These are phyloP conservation scores for Gymnopilus dilepis DNA, from an alignment of 768 basidiomycete genomes.

Conservation along the genomic window DNA sequence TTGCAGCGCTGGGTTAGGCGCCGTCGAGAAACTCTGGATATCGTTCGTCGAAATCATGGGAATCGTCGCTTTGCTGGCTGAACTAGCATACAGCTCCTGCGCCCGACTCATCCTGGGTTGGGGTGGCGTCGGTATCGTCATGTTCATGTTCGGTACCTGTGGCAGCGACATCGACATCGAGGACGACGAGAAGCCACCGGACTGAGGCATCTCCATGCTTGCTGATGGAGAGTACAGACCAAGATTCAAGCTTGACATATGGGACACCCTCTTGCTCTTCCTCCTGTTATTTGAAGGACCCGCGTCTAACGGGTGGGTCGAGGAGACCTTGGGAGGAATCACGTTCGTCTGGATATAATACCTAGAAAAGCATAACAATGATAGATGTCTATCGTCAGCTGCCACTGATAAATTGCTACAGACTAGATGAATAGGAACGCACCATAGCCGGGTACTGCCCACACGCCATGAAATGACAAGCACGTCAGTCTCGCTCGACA, in stretches of 20 bases:
- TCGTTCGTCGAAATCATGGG: slow-evolving; percentile 25
- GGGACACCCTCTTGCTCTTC: background rate
- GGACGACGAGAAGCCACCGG: background rate
- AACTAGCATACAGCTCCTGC: slow-evolving; percentile 51
- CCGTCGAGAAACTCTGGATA: slow-evolving; percentile 20
- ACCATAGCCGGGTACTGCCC: slow-evolving; percentile 30
- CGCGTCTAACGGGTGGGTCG: slow-evolving; percentile 35
- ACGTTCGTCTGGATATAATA: slow-evolving; percentile 40
- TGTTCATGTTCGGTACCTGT: too few relatives aligned
- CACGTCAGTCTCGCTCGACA: background rate
- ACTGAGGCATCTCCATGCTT: slow-evolving; percentile 23
- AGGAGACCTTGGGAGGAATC: slow-evolving; percentile 38
- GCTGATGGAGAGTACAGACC: slow-evolving; percentile 3
- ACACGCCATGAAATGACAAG: background rate
- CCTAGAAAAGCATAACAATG: slow-evolving; percentile 22
- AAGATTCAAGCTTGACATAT: background rate
- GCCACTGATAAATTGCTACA: background rate
- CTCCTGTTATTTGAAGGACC: slow-evolving; percentile 15
- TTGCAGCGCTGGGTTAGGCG: background rate
- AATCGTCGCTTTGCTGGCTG: slow-evolving; percentile 27
- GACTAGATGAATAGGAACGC: background rate
- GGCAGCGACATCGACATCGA: background rate
- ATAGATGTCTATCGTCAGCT: background rate
- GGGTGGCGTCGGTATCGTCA: slow-evolving; percentile 6
- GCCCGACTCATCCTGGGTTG: slow-evolving; percentile 37